Evolutionary conservation across 2,329 filamentous ascomycete species (phyloP).

Genomic region (Claviceps monticola): DNA sequence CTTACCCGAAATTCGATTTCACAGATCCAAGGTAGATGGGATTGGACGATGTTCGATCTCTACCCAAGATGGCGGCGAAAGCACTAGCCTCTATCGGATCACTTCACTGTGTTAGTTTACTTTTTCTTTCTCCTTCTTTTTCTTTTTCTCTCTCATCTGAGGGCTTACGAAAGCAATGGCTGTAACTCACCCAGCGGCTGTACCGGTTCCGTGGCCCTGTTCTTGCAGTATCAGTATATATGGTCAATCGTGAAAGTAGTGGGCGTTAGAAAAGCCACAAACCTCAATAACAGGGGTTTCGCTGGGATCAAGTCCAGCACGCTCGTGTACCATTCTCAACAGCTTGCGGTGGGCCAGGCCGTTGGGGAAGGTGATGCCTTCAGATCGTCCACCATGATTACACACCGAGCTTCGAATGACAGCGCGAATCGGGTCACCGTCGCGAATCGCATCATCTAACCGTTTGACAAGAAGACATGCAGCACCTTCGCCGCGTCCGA

Average conservation of each 20-base stretch:
- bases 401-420: conserved; percentile 5
- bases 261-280: neutral
- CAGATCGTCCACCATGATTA: conserved; percentile 5
- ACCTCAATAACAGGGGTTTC: conserved; percentile 8
- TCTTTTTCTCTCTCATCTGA: neutral
- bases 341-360: conserved; percentile 15
- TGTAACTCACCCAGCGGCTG: conserved; percentile 16
- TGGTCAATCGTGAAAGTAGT: too few species aligned
- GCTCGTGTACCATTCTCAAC: conserved; percentile 20
- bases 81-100: conserved; percentile 22
- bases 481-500: conserved; percentile 30
- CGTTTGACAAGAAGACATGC: conserved; percentile 28
- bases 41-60: conserved; percentile 9
- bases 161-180: neutral
- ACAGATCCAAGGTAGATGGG: conserved; percentile 14
- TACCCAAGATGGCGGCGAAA: conserved; percentile 11
- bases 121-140: neutral
- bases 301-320: conserved; percentile 15
- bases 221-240: neutral
- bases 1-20: conserved; percentile 10
- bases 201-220: conserved; percentile 12
- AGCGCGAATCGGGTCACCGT: conserved; percentile 23
- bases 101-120: conserved; percentile 8
- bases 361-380: conserved; percentile 7
- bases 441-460: conserved; percentile 26